These are phyloP conservation scores for Pyrenophora teres DNA, from an alignment of 2,329 filamentous ascomycete species.

Conservation along the genomic window DNA sequence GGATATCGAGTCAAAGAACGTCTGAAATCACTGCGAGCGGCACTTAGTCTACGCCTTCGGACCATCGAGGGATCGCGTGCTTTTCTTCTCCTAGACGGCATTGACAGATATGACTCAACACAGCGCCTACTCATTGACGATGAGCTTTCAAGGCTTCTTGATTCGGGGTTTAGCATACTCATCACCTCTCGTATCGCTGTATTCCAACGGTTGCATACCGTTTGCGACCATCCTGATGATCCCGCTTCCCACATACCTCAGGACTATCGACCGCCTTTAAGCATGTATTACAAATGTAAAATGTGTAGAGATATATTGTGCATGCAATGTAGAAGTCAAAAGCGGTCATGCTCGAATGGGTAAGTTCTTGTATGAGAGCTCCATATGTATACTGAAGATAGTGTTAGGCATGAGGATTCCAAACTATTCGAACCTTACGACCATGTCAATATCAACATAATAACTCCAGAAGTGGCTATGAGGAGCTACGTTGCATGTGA, in stretches of 20 bases:
- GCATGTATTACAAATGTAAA: constrained; percentile 12
- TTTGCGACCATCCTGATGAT: constrained; percentile 18
- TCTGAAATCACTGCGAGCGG: constrained; percentile 9
- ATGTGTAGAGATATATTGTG: constrained; percentile 13
- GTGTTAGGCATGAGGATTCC: constrained; percentile 1
- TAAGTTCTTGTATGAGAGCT: neutral
- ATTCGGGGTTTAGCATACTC: constrained; percentile 15
- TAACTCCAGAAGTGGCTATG: constrained; percentile 5
- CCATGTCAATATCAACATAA: constrained; percentile 15
- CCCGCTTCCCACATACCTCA: neutral
- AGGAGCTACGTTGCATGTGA: constrained; percentile 20
- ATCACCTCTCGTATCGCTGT: constrained; percentile 22
- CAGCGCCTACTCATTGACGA: constrained; percentile 18
- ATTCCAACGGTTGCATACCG: constrained; percentile 10
- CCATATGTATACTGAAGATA: neutral
- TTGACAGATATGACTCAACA: constrained; percentile 21
- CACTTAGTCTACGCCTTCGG: constrained; percentile 11
- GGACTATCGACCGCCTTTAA: neutral
- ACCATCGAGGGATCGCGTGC: neutral
- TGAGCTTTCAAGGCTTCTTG: constrained; percentile 16
- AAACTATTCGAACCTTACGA: constrained; percentile 11
- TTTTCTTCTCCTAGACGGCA: constrained; percentile 28
- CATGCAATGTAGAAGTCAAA: constrained; percentile 1
- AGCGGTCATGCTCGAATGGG: too few species aligned
- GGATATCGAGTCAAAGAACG: constrained; percentile 3